Evolutionary conservation across 2,329 filamentous ascomycete species (phyloP).

Genomic region (Cladobotryum protrusum): DNA sequence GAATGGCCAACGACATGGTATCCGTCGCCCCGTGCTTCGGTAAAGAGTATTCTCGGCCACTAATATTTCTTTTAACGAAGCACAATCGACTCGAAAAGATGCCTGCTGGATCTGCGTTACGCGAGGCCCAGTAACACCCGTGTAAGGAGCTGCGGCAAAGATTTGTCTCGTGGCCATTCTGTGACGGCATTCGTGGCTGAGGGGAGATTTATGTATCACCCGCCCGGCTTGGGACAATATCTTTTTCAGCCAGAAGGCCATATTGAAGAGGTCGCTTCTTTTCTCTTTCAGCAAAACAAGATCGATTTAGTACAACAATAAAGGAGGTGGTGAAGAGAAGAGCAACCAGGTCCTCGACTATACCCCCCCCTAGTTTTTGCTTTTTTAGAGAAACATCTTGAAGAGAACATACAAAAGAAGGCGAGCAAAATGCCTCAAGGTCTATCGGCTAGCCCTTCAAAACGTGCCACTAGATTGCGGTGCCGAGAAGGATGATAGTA

Average conservation of each 20-base stretch:
- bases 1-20: slow-evolving; percentile 6
- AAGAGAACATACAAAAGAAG: too few relatives aligned
- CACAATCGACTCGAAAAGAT: slow-evolving; percentile 1
- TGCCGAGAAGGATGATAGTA: slow-evolving; percentile 2
- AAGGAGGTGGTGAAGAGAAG: background rate
- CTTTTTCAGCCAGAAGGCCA: too few relatives aligned
- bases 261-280: too few relatives aligned
- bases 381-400: too few relatives aligned
- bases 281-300: too few relatives aligned
- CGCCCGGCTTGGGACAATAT: too few relatives aligned
- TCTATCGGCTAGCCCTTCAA: slow-evolving; percentile 2
- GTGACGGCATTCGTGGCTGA: slow-evolving; percentile 3
- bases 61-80: background rate
- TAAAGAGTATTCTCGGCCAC: slow-evolving; percentile 1
- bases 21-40: slow-evolving; percentile 4
- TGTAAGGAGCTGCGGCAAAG: slow-evolving; percentile 7
- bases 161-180: slow-evolving; percentile 1
- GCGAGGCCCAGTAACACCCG: slow-evolving; percentile 3
- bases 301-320: background rate
- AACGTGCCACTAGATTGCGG: slow-evolving; percentile 3
- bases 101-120: slow-evolving; percentile 32
- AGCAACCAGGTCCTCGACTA: too few relatives aligned
- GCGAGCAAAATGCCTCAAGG: background rate
- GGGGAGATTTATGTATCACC: background rate
- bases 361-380: too few relatives aligned